Base-by-base conservation (phyloP, 352 stramenopile genomes). In the Globisporangium perplexum region DNA sequence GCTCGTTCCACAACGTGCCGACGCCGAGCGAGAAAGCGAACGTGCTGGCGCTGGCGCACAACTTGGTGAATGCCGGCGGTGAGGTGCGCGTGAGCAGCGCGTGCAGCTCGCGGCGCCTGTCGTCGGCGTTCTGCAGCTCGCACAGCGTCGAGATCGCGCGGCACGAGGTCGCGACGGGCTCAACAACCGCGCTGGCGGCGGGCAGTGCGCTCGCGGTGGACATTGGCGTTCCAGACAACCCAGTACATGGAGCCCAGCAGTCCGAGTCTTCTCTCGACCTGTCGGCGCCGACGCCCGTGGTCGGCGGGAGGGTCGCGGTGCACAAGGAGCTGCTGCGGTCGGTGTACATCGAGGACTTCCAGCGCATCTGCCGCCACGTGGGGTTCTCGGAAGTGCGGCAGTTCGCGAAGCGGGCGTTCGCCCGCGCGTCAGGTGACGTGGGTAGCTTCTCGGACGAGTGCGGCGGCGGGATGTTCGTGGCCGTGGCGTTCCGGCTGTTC, bases 321-420 rank as follows among this genome's bases (percentile, higher is more conserved):
- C 22, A 18, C 10, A 46, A n/a, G 18, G 30, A 41, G 22, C 26
- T 43, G 17, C 31, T 41, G 20, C 28, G 30, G 24, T 26, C 20
- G 6, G 33, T 65, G 7, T 87, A 87, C 47, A n/a, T 69, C 24
- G 65, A 71, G 36, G 76, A 87, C 54, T 60, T 87, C 23, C 57
- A 61, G 23, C 67, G 72, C 10, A 47, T 79, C 33, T 80, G 66
- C 62, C 60, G 69, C 59, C 63, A 59, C 31, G 53, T 68, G 8
- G 66, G 66, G 1, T 74, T 71, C 28, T 56, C 67, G 7, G 66
- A 67, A 22, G 53, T 56, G 22, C 66, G 66, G 1, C 56, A 18
- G 24, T 33, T 70, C 4, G 15, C 18, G 12, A 35, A 57, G 31
- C 15, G 24, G n/a, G 1, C 31, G 0, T 12, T 54, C 22, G 30